Conservation (phyloP, 768 basidiomycete genomes). For the Pluteus cervinus region DNA sequence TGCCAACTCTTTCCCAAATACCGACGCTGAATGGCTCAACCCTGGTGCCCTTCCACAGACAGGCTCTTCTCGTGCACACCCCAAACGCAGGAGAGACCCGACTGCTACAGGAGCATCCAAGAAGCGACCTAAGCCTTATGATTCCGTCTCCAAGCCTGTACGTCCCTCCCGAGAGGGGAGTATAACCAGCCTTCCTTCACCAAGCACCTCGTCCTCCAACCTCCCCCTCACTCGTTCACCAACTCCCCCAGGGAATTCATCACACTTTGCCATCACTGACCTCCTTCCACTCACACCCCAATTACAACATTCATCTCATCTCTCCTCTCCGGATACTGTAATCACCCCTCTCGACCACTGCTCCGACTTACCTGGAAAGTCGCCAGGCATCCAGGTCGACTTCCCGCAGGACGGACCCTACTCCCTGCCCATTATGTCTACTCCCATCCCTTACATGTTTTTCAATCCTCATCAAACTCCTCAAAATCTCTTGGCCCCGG, state of each 20-base stretch:
- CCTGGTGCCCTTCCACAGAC: too few relatives aligned
- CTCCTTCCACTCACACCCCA: conserved; percentile 21
- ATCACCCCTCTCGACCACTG: conserved; percentile 37
- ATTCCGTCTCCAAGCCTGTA: conserved; percentile 40
- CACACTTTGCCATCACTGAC: too few relatives aligned
- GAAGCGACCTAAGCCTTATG: conserved; percentile 70
- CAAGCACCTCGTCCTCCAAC: conserved; percentile 37
- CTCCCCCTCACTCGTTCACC: conserved; percentile 40
- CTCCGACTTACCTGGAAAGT: conserved; percentile 10
- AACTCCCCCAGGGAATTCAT: conserved; percentile 32
- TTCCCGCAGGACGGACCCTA: conserved; percentile 15
- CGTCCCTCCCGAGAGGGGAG: conserved; percentile 49
- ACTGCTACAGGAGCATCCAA: conserved; percentile 27
- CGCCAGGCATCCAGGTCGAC: conserved; percentile 10
- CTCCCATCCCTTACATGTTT: conserved; percentile 54
- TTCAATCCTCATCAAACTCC: conserved; percentile 47
- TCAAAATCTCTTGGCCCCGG: conserved; percentile 40
- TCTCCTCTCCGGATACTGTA: conserved; percentile 40
- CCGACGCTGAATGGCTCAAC: conserved; percentile 54
- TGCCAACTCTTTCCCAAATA: conserved; percentile 23
- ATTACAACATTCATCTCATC: conserved; percentile 36
- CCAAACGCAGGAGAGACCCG: conserved; percentile 38
- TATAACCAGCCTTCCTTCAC: conserved; percentile 43
- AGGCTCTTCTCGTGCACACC: conserved; percentile 18
- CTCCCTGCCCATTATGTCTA: conserved; percentile 20